phyloP scores from a whole-genome alignment of 2,329 filamentous ascomycete species.

The Monilinia fructicola region DNA sequence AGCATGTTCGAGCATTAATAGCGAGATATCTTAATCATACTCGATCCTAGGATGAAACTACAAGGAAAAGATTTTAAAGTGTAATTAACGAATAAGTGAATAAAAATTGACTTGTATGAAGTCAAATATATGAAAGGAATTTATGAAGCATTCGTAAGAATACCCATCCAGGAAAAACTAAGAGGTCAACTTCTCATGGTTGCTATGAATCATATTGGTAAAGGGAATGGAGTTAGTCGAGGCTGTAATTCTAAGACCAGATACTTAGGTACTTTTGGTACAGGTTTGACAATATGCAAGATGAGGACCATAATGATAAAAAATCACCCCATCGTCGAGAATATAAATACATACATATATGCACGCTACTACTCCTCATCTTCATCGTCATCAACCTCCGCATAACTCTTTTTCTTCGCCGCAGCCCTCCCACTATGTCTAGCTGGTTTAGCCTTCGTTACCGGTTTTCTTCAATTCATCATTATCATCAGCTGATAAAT shows the following conservation, averaged over 20 bases:
- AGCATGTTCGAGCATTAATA: too few relatives aligned
- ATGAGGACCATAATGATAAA: background rate
- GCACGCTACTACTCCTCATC: constrained; percentile 2
- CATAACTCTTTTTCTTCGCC: constrained; percentile 28
- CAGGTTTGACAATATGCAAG: background rate
- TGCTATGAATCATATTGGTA: background rate
- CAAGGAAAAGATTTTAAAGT: too few relatives aligned
- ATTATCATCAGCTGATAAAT: constrained; percentile 43
- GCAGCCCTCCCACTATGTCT: constrained; percentile 32
- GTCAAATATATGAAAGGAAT: too few relatives aligned
- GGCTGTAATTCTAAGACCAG: background rate
- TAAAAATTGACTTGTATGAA: too few relatives aligned
- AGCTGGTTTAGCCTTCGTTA: constrained; percentile 21
- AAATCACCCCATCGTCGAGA: background rate
- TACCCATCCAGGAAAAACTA: too few relatives aligned
- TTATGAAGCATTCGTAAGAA: too few relatives aligned
- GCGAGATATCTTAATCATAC: too few relatives aligned
- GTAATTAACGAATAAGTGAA: too few relatives aligned
- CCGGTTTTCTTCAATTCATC: constrained; percentile 18
- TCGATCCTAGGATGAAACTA: too few relatives aligned
- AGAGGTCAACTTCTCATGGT: too few relatives aligned
- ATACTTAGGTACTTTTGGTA: background rate
- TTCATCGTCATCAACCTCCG: constrained; percentile 12
- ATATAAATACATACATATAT: background rate
- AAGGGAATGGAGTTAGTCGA: too few relatives aligned